phyloP scores from a whole-genome alignment of 345 rosid genomes.

The Rhizophora mangle region DNA sequence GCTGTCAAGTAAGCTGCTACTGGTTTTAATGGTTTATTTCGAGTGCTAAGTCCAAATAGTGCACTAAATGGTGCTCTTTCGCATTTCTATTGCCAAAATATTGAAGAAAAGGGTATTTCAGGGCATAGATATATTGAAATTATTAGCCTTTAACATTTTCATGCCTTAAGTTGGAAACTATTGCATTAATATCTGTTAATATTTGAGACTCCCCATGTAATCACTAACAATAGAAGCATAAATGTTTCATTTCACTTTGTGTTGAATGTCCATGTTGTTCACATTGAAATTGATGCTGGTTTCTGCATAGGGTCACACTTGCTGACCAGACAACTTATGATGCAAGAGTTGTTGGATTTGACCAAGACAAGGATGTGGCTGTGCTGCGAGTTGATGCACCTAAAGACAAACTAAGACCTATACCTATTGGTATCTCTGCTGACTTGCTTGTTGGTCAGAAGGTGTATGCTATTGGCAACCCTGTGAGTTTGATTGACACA shows the following conservation, averaged over 20 bases:
- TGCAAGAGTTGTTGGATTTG: conserved; percentile 88
- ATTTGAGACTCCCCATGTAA: background rate
- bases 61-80: no score
- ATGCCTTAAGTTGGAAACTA: no score
- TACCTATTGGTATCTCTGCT: conserved; percentile 87
- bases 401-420: conserved; percentile 64
- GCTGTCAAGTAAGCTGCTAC: no score
- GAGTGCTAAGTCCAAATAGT: no score
- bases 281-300: conserved; percentile 15
- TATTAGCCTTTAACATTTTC: background rate
- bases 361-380: conserved; percentile 98
- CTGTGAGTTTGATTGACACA: conserved; percentile 49
- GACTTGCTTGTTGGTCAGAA: conserved; percentile 97
- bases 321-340: conserved; percentile 82
- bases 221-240: background rate
- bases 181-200: background rate
- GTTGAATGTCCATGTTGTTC: background rate
- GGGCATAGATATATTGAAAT: background rate
- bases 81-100: background rate
- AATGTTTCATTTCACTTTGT: background rate
- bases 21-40: no score
- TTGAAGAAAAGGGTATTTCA: background rate
- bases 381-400: conserved; percentile 76
- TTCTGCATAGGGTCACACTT: conserved; percentile 70
- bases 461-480: conserved; percentile 95